phyloP scores from a whole-genome alignment of 2,329 filamentous ascomycete genomes.

The Xylariaceae sp. region DNA sequence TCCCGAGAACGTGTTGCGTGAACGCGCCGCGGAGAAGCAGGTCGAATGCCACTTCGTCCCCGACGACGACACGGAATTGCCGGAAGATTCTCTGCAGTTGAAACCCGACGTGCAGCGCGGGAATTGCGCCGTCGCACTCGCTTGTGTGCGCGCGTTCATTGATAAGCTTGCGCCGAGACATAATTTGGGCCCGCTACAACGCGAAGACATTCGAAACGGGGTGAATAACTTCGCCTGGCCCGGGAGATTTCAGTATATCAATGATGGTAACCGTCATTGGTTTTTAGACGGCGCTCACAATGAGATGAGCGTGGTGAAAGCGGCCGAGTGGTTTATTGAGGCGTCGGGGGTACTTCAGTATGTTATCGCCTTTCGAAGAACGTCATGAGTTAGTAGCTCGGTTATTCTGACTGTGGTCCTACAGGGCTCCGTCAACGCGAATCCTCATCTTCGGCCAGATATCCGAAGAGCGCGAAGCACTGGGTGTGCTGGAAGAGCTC shows the following conservation, averaged over 20 bases:
- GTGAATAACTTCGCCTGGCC: conserved; percentile 29
- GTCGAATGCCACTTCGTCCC: conserved; percentile 28
- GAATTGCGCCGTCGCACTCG: conserved; percentile 32
- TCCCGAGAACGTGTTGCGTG: conserved; percentile 30
- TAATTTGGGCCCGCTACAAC: not conserved
- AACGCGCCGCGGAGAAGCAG: conserved; percentile 34
- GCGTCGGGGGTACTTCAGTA: not conserved
- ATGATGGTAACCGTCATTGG: conserved; percentile 27
- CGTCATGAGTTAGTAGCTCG: not conserved
- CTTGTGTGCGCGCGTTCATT: conserved; percentile 21
- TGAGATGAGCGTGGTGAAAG: conserved; percentile 35
- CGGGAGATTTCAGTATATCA: conserved; percentile 33
- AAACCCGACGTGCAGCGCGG: conserved; percentile 28
- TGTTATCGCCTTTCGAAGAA: not conserved
- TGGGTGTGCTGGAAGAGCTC: not conserved
- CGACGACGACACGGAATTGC: conserved; percentile 22
- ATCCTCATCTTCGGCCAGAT: not conserved
- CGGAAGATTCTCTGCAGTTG: conserved; percentile 13
- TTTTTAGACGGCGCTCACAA: conserved; percentile 42
- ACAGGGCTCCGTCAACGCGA: not conserved
- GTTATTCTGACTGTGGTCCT: not conserved
- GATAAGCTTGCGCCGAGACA: not conserved
- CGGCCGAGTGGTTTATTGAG: conserved; percentile 11
- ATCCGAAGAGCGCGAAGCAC: not conserved
- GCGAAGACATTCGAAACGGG: conserved; percentile 24